These are phyloP conservation scores for Liquidambar formosana DNA, from an alignment of 164 flowering plant species.

Conservation along the genomic window DNA sequence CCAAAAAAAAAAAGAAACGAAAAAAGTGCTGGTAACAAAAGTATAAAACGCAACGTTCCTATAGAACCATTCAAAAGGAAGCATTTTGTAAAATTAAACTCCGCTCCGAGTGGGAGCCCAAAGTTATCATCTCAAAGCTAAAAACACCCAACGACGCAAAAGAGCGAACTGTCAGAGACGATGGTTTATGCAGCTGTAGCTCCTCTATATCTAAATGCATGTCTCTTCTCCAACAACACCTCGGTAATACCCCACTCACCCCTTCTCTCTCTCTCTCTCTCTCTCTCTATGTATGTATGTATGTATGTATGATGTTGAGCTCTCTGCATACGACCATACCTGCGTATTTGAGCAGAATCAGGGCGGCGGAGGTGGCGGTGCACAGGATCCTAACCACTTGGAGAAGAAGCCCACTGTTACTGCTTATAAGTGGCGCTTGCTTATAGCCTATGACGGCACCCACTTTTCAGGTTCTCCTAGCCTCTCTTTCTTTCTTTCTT, in stretches of 20 bases:
- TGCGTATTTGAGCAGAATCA: slow-evolving; percentile 8
- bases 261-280: slow-evolving; percentile 4
- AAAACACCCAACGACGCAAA: no score
- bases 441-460: slow-evolving; percentile 85
- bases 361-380: slow-evolving; percentile 9
- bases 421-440: slow-evolving; percentile 72
- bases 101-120: no score
- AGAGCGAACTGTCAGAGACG: not conserved
- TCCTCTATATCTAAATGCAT: not conserved
- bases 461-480: slow-evolving; percentile 53
- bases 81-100: no score
- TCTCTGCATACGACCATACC: no score
- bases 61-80: no score
- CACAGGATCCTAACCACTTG: slow-evolving; percentile 12
- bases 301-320: not conserved
- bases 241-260: slow-evolving; percentile 7
- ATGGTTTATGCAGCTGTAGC: slow-evolving; percentile 10
- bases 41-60: no score
- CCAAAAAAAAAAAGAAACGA: no score
- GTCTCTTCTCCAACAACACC: not conserved
- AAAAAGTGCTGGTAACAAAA: no score
- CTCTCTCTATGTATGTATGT: no score
- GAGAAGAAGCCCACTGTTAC: slow-evolving; percentile 21
- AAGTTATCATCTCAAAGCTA: no score
- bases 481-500: not conserved